Percentiles rank a stretch among this genome's conserved stretches.
Conservation (phyloP, 2,329 filamentous ascomycete species). For the Colletotrichum higginsianum region DNA sequence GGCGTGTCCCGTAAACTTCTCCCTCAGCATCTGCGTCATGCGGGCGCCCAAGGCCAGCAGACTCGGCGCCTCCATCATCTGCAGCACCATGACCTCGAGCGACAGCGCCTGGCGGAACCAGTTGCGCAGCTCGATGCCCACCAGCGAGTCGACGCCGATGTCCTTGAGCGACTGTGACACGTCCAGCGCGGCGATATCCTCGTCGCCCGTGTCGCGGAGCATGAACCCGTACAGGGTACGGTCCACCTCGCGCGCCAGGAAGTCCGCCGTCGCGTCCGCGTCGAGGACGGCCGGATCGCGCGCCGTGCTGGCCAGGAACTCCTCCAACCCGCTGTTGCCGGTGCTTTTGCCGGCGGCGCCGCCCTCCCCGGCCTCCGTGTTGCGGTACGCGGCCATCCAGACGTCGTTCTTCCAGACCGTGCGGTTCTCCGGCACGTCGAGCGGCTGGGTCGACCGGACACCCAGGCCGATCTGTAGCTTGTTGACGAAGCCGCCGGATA, state of each 20-base stretch:
- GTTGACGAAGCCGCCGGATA: background rate
- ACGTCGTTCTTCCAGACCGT: background rate
- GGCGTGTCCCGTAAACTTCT: too few relatives aligned
- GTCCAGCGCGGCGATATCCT: slow-evolving; percentile 20
- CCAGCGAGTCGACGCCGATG: slow-evolving; percentile 39
- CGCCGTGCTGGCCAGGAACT: background rate
- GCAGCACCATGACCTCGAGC: background rate
- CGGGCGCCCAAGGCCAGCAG: too few relatives aligned
- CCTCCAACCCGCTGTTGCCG: background rate
- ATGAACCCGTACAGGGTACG: slow-evolving; percentile 3
- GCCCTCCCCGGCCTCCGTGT: background rate
- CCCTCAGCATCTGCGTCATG: too few relatives aligned
- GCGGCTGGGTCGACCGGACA: background rate
- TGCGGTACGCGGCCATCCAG: background rate
- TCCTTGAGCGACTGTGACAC: slow-evolving; percentile 12
- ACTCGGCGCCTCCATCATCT: background rate
- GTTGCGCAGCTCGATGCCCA: slow-evolving; percentile 41
- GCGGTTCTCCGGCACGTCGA: background rate
- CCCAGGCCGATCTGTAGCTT: background rate
- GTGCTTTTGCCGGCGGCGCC: background rate
- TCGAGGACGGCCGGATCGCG: background rate
- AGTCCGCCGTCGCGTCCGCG: background rate
- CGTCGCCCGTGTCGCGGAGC: background rate
- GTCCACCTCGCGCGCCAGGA: background rate
- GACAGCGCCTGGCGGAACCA: slow-evolving; percentile 22